Evolutionary conservation across 2,329 filamentous ascomycete species (phyloP), one percentile per base, ranked within the genome.

Genomic region (Trichoderma hamatum): DNA sequence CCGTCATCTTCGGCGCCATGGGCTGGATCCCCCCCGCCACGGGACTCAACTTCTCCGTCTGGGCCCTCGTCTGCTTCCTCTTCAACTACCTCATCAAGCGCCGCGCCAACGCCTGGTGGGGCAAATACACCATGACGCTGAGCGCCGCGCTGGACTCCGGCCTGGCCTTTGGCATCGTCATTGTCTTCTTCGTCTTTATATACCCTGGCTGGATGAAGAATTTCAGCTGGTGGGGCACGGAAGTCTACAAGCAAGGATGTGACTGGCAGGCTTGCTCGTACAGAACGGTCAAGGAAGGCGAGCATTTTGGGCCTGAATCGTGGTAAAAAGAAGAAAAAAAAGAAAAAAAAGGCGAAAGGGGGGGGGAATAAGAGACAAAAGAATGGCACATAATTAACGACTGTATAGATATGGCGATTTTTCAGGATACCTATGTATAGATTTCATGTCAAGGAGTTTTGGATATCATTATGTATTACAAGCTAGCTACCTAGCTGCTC

Each of bases 81-180:
- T 97, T 97, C 84, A 96, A 96, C 78, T 90, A 90, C 77, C 79
- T 90, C 70, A 86, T 96, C 75, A 89, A 90, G 76, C 87, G 87
- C 43, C 84, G 90, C 26, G 90, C 88, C 30, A 84, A 84, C 34
- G 89, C 88, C 1, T 97, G 93, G 93, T 96, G 93, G 93, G 89
- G 88, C 59, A 96, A 96, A 80, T 96, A 96, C 78, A 95, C 92
- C 51, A 96, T 96, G 92, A 94, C 92, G 4, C 83, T 96, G 64
- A 93, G 90, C 69, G 93, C 93, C 0, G 93, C 92, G 1, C 84
- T 96, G 67, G 93, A 96, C 77, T 94, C 91, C 1, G 92, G 93
- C 0, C 82, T 96, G 24, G 93, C 93, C 0, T 92, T 94, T 74
- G 92, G 92, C 32, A 90, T 96, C 43, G 89, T 96, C 11, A 86